phyloP scores from a whole-genome alignment of 352 stramenopile genomes.

The Pythium rhizo-oryzae region DNA sequence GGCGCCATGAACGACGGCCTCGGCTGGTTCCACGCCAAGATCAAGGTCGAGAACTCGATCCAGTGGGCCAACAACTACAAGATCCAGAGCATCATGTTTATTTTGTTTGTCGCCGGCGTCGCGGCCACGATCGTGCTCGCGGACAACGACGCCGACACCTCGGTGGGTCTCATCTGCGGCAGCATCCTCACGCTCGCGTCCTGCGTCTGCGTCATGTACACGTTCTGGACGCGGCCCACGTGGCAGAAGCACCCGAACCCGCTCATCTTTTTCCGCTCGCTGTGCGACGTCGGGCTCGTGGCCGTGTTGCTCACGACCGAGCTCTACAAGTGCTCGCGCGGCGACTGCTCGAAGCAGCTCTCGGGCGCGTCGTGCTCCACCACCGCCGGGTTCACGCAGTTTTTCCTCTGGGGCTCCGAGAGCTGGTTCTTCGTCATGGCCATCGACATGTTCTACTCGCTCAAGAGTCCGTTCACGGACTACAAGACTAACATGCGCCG shows the following conservation, averaged over 20 bases:
- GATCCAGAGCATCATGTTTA: conserved; percentile 80
- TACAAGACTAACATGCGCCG: conserved; percentile 86
- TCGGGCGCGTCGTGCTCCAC: conserved; percentile 52
- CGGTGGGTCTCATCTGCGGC: conserved; percentile 73
- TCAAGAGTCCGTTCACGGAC: conserved; percentile 89
- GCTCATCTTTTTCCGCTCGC: conserved; percentile 86
- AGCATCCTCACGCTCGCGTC: conserved; percentile 81
- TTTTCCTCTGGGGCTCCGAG: conserved; percentile 88
- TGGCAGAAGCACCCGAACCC: conserved; percentile 89
- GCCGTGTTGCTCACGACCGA: conserved; percentile 75
- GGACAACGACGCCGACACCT: conserved; percentile 53
- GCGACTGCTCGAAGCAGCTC: conserved; percentile 41
- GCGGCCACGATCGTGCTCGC: conserved; percentile 62
- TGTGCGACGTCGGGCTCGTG: conserved; percentile 84
- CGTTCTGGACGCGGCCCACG: conserved; percentile 71
- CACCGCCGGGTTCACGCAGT: conserved; percentile 79
- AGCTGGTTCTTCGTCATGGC: conserved; percentile 91
- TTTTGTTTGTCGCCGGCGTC: conserved; percentile 62
- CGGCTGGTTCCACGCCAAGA: conserved; percentile 88
- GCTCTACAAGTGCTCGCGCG: conserved; percentile 73
- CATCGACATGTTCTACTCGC: conserved; percentile 84
- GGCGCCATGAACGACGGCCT: conserved; percentile 49
- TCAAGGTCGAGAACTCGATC: conserved; percentile 83
- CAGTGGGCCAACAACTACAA: conserved; percentile 91
- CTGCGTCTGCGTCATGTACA: conserved; percentile 74